Percentiles rank a stretch among this genome's conserved stretches.
phyloP scores from a whole-genome alignment of 2,329 filamentous ascomycete genomes.

The Cladosporium colombiae region DNA sequence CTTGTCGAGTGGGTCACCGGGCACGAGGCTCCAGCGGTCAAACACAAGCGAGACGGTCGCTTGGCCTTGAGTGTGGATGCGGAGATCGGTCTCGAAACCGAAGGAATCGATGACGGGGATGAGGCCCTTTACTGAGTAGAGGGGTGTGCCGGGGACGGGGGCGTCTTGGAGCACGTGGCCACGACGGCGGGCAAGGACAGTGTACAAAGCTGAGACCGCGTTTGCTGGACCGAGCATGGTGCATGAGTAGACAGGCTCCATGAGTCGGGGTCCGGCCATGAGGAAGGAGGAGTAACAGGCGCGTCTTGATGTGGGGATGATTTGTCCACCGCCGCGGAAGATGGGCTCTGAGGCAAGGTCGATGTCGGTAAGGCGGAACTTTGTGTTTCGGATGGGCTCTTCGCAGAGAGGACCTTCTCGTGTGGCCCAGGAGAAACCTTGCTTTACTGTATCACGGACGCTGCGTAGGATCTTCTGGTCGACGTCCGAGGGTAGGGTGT shows the following conservation, averaged over 20 bases:
- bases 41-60: slow-evolving; percentile 90
- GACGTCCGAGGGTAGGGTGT: slow-evolving; percentile 90
- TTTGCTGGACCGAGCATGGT: slow-evolving; percentile 92
- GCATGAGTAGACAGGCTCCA: slow-evolving; percentile 94
- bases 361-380: slow-evolving; percentile 94
- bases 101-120: slow-evolving; percentile 97
- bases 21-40: slow-evolving; percentile 93
- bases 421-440: slow-evolving; percentile 96
- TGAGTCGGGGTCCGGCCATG: slow-evolving; percentile 92
- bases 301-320: slow-evolving; percentile 90
- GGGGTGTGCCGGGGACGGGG: slow-evolving; percentile 87
- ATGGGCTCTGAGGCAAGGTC: slow-evolving; percentile 86
- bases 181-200: slow-evolving; percentile 80
- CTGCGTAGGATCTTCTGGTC: slow-evolving; percentile 87
- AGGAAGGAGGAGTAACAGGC: slow-evolving; percentile 96
- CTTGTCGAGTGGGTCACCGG: slow-evolving; percentile 89
- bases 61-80: slow-evolving; percentile 93
- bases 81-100: slow-evolving; percentile 94
- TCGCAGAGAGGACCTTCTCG: slow-evolving; percentile 95
- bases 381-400: slow-evolving; percentile 97
- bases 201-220: slow-evolving; percentile 86
- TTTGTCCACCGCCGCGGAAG: slow-evolving; percentile 91
- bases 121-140: slow-evolving; percentile 87
- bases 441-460: slow-evolving; percentile 88
- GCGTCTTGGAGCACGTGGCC: slow-evolving; percentile 95